Percentiles rank a stretch among this genome's conserved stretches.
phyloP scores from a whole-genome alignment of 83 land plant genomes.

The Diphasiastrum complanatum region DNA sequence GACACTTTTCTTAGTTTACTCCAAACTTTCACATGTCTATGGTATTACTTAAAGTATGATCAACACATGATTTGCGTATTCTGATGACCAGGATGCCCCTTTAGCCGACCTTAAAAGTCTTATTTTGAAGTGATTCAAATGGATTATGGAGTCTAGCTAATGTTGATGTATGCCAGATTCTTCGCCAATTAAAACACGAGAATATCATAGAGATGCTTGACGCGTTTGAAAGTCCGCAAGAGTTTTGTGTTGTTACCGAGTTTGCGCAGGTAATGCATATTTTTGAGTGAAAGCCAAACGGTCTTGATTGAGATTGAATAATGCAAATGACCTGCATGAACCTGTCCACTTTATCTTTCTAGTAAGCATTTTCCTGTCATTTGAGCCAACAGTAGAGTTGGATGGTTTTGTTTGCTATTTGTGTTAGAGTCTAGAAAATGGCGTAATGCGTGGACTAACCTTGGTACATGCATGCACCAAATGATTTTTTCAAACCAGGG shows the following conservation, averaged over 20 bases:
- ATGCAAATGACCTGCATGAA: neutral
- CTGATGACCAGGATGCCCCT: too few relatives aligned
- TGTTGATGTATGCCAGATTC: slow-evolving; percentile 47
- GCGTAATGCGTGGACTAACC: neutral
- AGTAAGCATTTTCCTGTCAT: neutral
- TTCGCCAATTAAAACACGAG: slow-evolving; percentile 94
- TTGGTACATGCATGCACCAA: neutral
- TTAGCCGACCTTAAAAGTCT: too few relatives aligned
- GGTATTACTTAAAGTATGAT: too few relatives aligned
- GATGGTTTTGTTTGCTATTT: too few relatives aligned
- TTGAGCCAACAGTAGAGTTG: too few relatives aligned
- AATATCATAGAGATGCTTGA: slow-evolving; percentile 97
- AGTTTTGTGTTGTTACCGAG: slow-evolving; percentile 97
- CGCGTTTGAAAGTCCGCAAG: slow-evolving; percentile 91
- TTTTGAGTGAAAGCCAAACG: neutral
- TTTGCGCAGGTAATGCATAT: slow-evolving; percentile 72
- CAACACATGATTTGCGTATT: too few relatives aligned
- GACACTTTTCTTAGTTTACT: too few relatives aligned
- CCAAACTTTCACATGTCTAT: too few relatives aligned
- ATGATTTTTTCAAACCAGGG: slow-evolving; percentile 47
- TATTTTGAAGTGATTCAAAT: too few relatives aligned
- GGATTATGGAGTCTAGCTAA: neutral
- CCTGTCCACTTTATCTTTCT: neutral
- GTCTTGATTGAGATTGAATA: neutral
- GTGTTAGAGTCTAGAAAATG: neutral